These are phyloP conservation scores for Talaromyces verruculosus DNA, from an alignment of 2,329 filamentous ascomycete genomes.

Conservation along the genomic window DNA sequence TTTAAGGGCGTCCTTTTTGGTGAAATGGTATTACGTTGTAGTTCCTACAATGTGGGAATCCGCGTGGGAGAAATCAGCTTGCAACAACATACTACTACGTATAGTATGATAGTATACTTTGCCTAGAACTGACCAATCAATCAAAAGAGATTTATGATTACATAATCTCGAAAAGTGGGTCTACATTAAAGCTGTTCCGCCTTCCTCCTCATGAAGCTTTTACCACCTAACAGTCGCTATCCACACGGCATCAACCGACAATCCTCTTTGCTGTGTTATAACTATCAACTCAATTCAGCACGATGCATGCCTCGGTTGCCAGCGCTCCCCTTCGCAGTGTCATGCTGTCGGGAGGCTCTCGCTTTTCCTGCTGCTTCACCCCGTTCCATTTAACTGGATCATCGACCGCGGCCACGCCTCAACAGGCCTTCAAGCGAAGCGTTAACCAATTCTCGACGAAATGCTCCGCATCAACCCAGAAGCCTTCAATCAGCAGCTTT, in stretches of 20 bases:
- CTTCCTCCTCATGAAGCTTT: conserved; percentile 7
- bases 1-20: no score
- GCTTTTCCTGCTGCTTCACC: conserved; percentile 26
- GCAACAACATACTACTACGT: no score
- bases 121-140: not conserved
- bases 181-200: conserved; percentile 2
- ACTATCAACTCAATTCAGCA: conserved; percentile 9
- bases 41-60: no score
- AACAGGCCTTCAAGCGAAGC: conserved; percentile 13
- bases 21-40: no score
- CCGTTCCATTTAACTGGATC: conserved; percentile 24
- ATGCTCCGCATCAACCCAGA: conserved; percentile 17
- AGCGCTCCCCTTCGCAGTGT: conserved; percentile 37
- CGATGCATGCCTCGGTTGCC: conserved; percentile 31
- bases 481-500: not conserved
- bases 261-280: not conserved
- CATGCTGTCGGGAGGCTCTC: conserved; percentile 28
- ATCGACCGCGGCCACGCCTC: conserved; percentile 12
- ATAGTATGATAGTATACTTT: no score
- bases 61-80: no score
- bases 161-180: conserved; percentile 6
- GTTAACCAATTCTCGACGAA: conserved; percentile 18
- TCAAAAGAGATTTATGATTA: not conserved
- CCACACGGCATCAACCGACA: not conserved
- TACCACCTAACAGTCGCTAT: not conserved